Evolutionary conservation across 257 asterid species (phyloP), one percentile per base, ranked within the genome.

Genomic region (Verbena officinalis): DNA sequence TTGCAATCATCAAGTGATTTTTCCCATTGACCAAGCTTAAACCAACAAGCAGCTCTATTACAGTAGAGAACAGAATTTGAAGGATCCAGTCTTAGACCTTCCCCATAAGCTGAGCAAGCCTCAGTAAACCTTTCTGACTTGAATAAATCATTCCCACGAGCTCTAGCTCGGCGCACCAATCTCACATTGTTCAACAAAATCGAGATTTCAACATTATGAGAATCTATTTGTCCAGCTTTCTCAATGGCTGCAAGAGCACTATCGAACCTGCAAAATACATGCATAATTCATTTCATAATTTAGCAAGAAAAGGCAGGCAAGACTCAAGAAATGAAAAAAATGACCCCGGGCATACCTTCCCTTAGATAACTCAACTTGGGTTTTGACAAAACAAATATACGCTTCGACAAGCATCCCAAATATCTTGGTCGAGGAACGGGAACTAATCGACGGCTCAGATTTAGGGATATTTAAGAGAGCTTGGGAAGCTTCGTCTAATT

Each of bases 41-140:
- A 83, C 94, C 88, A 84, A 61, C 98, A 93, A 77, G 98, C 98
- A 17, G 98, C 97, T 80, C 97, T 74, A 73, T 93, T 93, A 80
- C 97, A 85, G 75, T 79, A 87, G 53, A 93, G 88, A 60, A 93
- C 86, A 8, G 98, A 77, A 76, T 87, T 93, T 9, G 82, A 78
- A 48, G 96, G 89, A 67, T 89, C 85, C 21, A 80, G 78, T 48
- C 78, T 77, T 44, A 93, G 86, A 65, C 97, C 98, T 22, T 93
- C 97, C 11, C 78, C 90, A 49, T 93, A 93, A 12, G 97, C 97
- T 9, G 83, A 72, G 83, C 91, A 85, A 27, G 98, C 98, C 75
- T 90, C 98, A 1, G 97, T 87, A 60, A 72, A 86, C 80, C 97
- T 87, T 64, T 87, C 96, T 0, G 93, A 78, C 62, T 86, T 87